Conservation (phyloP, 1,139 yeast genomes). For the Yamadazyma triangularis region DNA sequence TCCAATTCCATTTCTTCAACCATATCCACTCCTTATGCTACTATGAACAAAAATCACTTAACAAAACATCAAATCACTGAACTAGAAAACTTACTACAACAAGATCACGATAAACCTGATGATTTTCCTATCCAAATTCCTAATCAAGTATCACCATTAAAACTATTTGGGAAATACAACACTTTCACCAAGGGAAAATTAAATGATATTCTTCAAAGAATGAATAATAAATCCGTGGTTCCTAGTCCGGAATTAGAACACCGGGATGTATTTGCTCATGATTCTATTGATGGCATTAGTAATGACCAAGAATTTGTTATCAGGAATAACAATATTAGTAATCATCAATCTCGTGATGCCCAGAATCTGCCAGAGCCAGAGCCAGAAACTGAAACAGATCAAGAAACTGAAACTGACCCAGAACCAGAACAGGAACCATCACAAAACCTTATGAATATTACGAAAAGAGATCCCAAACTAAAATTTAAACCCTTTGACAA, state of each 20-base stretch:
- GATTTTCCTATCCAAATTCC: conserved; percentile 15
- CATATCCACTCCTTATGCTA: conserved; percentile 27
- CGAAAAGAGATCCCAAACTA: conserved; percentile 16
- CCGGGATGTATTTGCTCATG: not conserved
- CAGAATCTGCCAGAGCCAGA: no score
- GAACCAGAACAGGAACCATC: conserved; percentile 1
- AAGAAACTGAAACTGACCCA: conserved; percentile 1
- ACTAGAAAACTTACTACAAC: conserved; percentile 19
- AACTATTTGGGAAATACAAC: conserved; percentile 36
- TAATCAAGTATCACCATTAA: conserved; percentile 31
- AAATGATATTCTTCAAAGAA: conserved; percentile 18
- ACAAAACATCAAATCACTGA: conserved; percentile 21
- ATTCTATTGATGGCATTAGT: not conserved
- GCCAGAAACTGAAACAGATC: not conserved
- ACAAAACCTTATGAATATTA: not conserved
- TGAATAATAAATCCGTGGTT: conserved; percentile 3
- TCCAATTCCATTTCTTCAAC: conserved; percentile 31
- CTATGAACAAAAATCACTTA: conserved; percentile 7
- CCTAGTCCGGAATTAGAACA: conserved; percentile 2
- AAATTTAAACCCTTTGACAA: conserved; percentile 29
- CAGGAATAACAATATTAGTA: not conserved
- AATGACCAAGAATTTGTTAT: not conserved
- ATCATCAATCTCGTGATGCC: no score
- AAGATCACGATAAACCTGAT: conserved; percentile 12
- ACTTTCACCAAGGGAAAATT: conserved; percentile 40